Evolutionary conservation across 1,284 basidiomycete species (phyloP), one percentile per base, ranked within the genome.

Genomic region (Trametes pubescens): DNA sequence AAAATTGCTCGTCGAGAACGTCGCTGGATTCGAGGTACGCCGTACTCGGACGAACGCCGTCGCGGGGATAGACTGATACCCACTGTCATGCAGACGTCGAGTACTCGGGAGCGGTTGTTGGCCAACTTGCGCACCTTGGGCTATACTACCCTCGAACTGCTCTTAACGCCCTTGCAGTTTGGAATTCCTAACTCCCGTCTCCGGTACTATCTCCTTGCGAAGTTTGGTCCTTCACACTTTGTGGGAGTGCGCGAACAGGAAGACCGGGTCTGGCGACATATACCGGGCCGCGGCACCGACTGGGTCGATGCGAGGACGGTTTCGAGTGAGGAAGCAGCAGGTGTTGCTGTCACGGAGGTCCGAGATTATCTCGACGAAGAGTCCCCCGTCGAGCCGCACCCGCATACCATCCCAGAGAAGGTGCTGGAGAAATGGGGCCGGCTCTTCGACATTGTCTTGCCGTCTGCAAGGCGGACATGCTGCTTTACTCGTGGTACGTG

Each of bases 121-220:
- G 77, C 79, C 11, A 81, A 78, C 5, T 78, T 93, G 8, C 75
- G 74, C 32, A 75, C 72, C 1, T 78, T 89, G 4, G 84, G 83
- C 34, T 93, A 93, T 72, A 72, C 72, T n/a, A 82, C 79, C 0
- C 68, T 80, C 21, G 91, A 93, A 73, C 78, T 92, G 26, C 78
- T 90, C 16, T 75, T 93, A 48, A 92, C 87, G 32, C 92, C 91
- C 1, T 75, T 92, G 4, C 91, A 93, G 72, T 91, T 90, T 66
- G 86, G 87, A 22, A 86, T 92, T 26, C 91, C 92, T 7, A 93
- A 93, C 72, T 93, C 92, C 16, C 85, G 91, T 21, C 76, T 91
- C 59, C 82, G 92, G 35, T 93, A 93, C 72, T 93, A 93, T 69
- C 78, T 91, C n/a, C 83, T 93, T 0, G 91, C 90, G 8, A 89